Percentiles rank a stretch among this genome's conserved stretches.
These are phyloP conservation scores for Primulina huaijiensis DNA, from an alignment of 257 asterid genomes.

Conservation along the genomic window DNA sequence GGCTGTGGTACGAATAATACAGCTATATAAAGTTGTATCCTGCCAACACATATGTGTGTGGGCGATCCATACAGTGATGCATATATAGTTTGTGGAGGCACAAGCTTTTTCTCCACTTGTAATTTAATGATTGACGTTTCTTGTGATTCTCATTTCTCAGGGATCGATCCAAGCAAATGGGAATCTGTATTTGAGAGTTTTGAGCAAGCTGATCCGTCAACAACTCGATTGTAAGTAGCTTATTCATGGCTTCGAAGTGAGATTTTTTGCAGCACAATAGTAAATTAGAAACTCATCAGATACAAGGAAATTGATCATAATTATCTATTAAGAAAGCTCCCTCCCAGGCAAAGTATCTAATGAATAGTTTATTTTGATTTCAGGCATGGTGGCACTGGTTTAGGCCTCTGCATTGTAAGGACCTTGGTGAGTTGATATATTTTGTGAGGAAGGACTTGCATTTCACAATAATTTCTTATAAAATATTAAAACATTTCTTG, in stretches of 20 bases:
- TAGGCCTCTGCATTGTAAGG: constrained; percentile 90
- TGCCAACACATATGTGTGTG: neutral
- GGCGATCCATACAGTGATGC: neutral
- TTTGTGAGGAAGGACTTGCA: too few species aligned
- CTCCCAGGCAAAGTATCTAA: neutral
- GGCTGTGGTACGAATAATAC: constrained; percentile 71
- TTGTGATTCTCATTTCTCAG: constrained; percentile 42
- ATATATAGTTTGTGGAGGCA: constrained; percentile 1
- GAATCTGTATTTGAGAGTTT: constrained; percentile 94
- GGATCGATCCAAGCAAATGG: constrained; percentile 92
- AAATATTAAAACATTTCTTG: too few species aligned
- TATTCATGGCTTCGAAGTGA: neutral
- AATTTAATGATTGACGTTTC: constrained; percentile 2
- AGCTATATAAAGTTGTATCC: constrained; percentile 12
- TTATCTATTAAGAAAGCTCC: constrained; percentile 7
- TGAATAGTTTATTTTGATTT: constrained; percentile 15
- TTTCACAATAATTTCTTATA: neutral
- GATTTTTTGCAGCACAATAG: neutral
- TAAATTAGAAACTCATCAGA: neutral
- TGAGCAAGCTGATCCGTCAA: constrained; percentile 96
- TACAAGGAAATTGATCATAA: neutral
- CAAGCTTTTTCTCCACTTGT: neutral
- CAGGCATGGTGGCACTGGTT: constrained; percentile 99
- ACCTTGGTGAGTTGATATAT: constrained; percentile 65
- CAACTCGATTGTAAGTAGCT: constrained; percentile 78